Percentiles rank a stretch among this genome's conserved stretches.
Conservation (phyloP, 352 stramenopile genomes). For the Globisporangium middletonii region DNA sequence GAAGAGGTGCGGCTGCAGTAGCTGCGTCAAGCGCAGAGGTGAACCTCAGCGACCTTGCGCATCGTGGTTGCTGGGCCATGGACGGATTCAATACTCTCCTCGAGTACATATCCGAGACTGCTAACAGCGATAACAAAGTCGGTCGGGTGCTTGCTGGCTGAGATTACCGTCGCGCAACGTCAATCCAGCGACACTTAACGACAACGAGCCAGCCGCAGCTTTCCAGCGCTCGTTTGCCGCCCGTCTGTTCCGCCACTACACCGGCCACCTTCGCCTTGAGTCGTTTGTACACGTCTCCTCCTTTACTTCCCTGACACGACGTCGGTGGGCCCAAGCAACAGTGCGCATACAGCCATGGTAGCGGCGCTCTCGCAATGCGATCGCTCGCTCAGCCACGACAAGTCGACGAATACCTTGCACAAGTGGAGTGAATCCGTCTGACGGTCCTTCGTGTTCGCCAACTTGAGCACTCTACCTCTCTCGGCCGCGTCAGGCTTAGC, state of each 20-base stretch:
- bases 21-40: neutral
- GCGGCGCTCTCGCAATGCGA: neutral
- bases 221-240: neutral
- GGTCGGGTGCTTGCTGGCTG: neutral
- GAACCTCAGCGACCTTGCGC: neutral
- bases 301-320: neutral
- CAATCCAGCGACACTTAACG: neutral
- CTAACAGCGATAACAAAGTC: neutral
- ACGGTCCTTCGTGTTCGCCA: neutral
- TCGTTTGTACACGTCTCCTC: neutral
- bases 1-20: neutral
- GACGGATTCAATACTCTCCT: neutral
- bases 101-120: neutral
- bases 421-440: neutral
- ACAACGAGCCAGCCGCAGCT: neutral
- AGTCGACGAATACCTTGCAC: neutral
- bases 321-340: neutral
- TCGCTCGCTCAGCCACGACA: neutral
- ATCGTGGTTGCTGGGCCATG: neutral
- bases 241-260: neutral
- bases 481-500: no score
- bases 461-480: neutral
- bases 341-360: neutral
- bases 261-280: neutral
- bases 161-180: neutral